Evolutionary conservation across 2,329 filamentous ascomycete genomes (phyloP), one percentile per base, ranked within the genome.

Genomic region (Sporothrix pseudoabietina): DNA sequence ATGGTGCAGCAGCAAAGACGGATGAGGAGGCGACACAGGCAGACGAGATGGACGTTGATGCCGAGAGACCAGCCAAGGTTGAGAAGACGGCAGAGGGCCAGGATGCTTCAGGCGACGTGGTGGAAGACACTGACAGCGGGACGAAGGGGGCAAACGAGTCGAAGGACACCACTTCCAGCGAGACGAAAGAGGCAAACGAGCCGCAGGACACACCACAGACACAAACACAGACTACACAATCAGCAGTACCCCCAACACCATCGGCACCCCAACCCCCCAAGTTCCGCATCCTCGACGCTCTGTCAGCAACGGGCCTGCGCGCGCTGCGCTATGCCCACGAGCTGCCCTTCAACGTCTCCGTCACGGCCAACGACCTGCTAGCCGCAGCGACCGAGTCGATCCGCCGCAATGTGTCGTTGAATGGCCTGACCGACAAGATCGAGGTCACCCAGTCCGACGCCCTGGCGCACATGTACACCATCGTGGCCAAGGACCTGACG

Each of bases 321-420:
- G 96, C 96, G 6, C 83, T 99, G 57, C 91, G 96, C 74, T 99
- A 98, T 81, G 93, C 93, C 0, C 91, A 94, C 77, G 96, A 99
- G 80, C 89, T 99, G 35, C 94, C 96, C 0, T 94, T 94, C 77
- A 87, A 90, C 16, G 96, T 93, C 3, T 89, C 89, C 0, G 87
- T 97, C 55, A 95, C 93, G 6, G 94, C 94, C 47, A 99, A 99
- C 81, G 96, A 99, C 79, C 87, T 98, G 72, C 94, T 94, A 1
- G 82, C 87, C 16, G 88, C 90, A 0, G 94, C 94, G 1, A 91
- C 93, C 1, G 87, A 91, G 69, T 91, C 93, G 4, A 98, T 99
- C 80, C 88, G 90, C 78, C 85, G 91, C 77, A 99, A 99, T 79
- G 90, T 96, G 49, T 85, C 90, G 75, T 92, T 98, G 82, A 99